Base-by-base conservation (phyloP, 169 alveolate species). In the Plasmodium knowlesi region DNA sequence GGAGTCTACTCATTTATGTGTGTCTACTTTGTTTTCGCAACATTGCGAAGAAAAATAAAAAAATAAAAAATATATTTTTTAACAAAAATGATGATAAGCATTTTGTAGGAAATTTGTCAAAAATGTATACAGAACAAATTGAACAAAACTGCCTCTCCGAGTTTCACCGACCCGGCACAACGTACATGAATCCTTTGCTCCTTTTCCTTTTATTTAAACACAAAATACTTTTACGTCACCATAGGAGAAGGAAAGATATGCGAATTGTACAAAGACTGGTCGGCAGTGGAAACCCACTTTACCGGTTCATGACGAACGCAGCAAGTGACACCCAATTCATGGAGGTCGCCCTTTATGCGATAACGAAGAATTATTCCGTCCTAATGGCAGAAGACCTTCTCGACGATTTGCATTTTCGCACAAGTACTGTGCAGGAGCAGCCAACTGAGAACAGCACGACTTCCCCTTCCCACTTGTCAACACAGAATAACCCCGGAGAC, bases 191-290 rank as follows among this genome's bases (percentile, higher is more conserved):
- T 70, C 76, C 86, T 16, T 78, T 86, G 73, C 19, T 86, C 6
- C 82, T 86, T 37, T 86, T 76, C 70, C 72, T 78, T 78, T 86
- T 86, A 86, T 46, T 86, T 78, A 86, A 86, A 78, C 82, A 86
- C 70, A 61, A 76, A 12, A 86, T 78, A 19, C 30, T 74, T 86
- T 43, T 86, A 37, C 41, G 28, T 10, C 28, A 86, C 82, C 30
- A 86, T 32, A 86, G 50, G 28, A 83, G 70, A 43, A 54, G 86
- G 71, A 74, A 86, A 53, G 54, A 37, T 34, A 71, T 25, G 70
- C 67, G 79, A 72, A 16, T 41, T 39, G 39, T 71, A 34, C 50
- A 71, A 41, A 3, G 12, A 10, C 16, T 50, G 61, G 14, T 76
- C 25, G 71, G 39, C 30, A 67, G 53, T 78, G 37, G 34, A 76